Conservation (phyloP, 2,329 filamentous ascomycete genomes). For the Pseudogymnoascus sp. region DNA sequence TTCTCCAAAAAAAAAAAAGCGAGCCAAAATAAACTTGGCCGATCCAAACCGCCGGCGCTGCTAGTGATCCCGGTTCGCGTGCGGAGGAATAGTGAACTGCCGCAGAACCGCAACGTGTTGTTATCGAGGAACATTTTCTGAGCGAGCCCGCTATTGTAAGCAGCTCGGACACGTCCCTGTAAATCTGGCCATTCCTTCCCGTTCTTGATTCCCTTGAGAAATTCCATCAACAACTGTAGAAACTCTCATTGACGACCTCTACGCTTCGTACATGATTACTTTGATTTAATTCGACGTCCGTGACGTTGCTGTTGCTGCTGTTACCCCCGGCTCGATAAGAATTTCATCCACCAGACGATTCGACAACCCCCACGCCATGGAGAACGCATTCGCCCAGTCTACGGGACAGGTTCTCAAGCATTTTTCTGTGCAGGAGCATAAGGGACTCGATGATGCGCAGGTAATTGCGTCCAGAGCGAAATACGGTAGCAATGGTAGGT, state of each 20-base stretch:
- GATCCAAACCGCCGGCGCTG: neutral
- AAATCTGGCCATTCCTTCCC: neutral
- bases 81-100: neutral
- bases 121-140: neutral
- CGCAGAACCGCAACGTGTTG: neutral
- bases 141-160: neutral
- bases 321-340: neutral
- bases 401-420: slow-evolving; percentile 49
- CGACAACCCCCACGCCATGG: slow-evolving; percentile 37
- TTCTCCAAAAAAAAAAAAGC: neutral
- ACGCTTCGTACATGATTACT: slow-evolving; percentile 1
- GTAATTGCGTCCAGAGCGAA: slow-evolving; percentile 46
- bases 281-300: slow-evolving; percentile 5
- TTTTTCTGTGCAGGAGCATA: slow-evolving; percentile 46
- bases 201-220: neutral
- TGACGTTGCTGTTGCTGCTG: neutral
- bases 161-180: neutral
- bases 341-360: neutral
- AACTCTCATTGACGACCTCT: neutral
- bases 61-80: neutral
- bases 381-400: slow-evolving; percentile 52
- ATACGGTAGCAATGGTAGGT: slow-evolving; percentile 58
- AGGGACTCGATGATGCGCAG: slow-evolving; percentile 52
- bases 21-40: neutral
- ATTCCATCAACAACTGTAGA: neutral